A percentile compares a stretch with the other conserved stretches of the same genome.
These are phyloP conservation scores for Cladophialophora yegresii DNA, from an alignment of 2,329 filamentous ascomycete genomes.

Conservation along the genomic window DNA sequence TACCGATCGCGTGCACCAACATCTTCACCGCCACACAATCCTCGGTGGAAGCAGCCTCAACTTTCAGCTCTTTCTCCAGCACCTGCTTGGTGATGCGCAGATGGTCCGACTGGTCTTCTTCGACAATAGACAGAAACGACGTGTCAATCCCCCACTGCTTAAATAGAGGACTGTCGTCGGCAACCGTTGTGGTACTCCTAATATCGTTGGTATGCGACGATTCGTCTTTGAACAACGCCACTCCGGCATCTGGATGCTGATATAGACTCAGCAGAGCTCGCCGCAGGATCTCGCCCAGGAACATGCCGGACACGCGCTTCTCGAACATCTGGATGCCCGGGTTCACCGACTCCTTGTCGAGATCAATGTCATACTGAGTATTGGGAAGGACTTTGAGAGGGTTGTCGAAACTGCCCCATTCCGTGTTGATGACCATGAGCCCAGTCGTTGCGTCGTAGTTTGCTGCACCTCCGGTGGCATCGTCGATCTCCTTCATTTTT, in stretches of 20 bases:
- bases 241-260: slow-evolving; percentile 61
- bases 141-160: slow-evolving; percentile 89
- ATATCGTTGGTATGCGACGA: slow-evolving; percentile 70
- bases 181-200: slow-evolving; percentile 69
- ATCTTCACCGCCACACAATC: slow-evolving; percentile 87
- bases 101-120: slow-evolving; percentile 73
- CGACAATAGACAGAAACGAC: slow-evolving; percentile 81
- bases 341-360: slow-evolving; percentile 82
- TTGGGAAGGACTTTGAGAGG: slow-evolving; percentile 81
- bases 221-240: slow-evolving; percentile 74
- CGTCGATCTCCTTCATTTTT: slow-evolving; percentile 65
- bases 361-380: slow-evolving; percentile 75
- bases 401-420: slow-evolving; percentile 99
- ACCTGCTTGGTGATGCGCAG: slow-evolving; percentile 73
- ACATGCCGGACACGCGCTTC: slow-evolving; percentile 98
- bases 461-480: slow-evolving; percentile 51
- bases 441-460: slow-evolving; percentile 78
- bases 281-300: slow-evolving; percentile 89
- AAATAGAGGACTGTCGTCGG: slow-evolving; percentile 66
- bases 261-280: slow-evolving; percentile 69
- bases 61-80: slow-evolving; percentile 72
- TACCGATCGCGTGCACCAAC: slow-evolving; percentile 79
- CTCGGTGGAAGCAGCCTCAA: slow-evolving; percentile 74
- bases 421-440: slow-evolving; percentile 96
- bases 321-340: slow-evolving; percentile 98